Percentiles rank a stretch among this genome's conserved stretches.
Evolutionary conservation across 352 stramenopile species (phyloP).

Genomic region (Globisporangium recalcitrans): DNA sequence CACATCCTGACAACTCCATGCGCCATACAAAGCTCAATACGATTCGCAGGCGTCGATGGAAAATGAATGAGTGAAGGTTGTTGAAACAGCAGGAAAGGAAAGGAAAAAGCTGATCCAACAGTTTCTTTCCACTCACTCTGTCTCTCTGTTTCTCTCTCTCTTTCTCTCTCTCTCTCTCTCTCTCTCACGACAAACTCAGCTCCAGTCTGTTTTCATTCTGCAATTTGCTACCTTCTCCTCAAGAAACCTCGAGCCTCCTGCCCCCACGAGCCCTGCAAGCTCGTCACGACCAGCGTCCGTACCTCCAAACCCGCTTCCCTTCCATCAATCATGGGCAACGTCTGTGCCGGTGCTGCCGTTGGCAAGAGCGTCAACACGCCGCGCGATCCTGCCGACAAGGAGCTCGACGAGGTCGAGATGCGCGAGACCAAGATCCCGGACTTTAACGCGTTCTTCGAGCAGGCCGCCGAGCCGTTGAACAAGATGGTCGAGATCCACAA

Average conservation of each 20-base stretch:
- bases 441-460: slow-evolving; percentile 25
- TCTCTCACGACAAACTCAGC: neutral
- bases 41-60: neutral
- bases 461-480: slow-evolving; percentile 17
- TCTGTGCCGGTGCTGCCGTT: slow-evolving; percentile 42
- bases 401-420: slow-evolving; percentile 28
- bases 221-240: slow-evolving; percentile 27
- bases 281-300: neutral
- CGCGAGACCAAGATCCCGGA: slow-evolving; percentile 23
- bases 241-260: slow-evolving; percentile 14
- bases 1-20: neutral
- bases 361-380: slow-evolving; percentile 25
- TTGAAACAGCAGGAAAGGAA: neutral
- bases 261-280: neutral
- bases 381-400: slow-evolving; percentile 26
- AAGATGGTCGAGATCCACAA: slow-evolving; percentile 36
- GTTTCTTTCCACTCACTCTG: neutral
- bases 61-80: neutral
- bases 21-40: neutral
- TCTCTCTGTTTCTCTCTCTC: neutral
- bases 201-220: slow-evolving; percentile 23
- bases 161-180: neutral
- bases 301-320: neutral
- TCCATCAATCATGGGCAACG: slow-evolving; percentile 45
- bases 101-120: neutral